Percentiles rank a stretch among this genome's conserved stretches.
Conservation (phyloP, 2,329 filamentous ascomycete genomes). For the Colletotrichum sp. region DNA sequence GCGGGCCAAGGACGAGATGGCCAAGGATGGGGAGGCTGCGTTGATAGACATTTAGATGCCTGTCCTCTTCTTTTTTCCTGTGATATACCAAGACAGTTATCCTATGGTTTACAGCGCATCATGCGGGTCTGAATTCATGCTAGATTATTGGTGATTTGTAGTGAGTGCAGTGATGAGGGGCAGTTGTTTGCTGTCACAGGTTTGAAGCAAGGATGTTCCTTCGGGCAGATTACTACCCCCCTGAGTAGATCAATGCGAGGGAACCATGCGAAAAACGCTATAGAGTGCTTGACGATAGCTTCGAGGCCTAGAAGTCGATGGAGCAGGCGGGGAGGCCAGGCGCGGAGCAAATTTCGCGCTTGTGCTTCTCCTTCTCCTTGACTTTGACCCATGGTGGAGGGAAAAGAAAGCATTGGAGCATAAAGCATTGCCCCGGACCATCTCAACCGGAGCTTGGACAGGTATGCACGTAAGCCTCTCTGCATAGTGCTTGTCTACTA, state of each 20-base stretch:
- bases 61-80: background rate
- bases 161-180: background rate
- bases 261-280: background rate
- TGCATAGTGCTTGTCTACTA: background rate
- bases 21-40: slow-evolving; percentile 10
- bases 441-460: background rate
- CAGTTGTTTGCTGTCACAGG: background rate
- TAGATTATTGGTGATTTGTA: background rate
- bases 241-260: slow-evolving; percentile 8
- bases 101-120: background rate
- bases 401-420: background rate
- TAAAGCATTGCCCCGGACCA: background rate
- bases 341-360: background rate
- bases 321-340: background rate
- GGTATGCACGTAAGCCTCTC: background rate
- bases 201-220: background rate
- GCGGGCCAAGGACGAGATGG: slow-evolving; percentile 31
- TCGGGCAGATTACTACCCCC: background rate
- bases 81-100: background rate
- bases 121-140: background rate
- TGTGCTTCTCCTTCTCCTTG: background rate
- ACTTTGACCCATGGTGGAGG: too few relatives aligned
- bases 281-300: background rate
- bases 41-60: slow-evolving; percentile 18
- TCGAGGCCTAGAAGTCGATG: background rate